These are phyloP conservation scores for Lantana camara DNA, from an alignment of 257 asterid species.

Conservation along the genomic window DNA sequence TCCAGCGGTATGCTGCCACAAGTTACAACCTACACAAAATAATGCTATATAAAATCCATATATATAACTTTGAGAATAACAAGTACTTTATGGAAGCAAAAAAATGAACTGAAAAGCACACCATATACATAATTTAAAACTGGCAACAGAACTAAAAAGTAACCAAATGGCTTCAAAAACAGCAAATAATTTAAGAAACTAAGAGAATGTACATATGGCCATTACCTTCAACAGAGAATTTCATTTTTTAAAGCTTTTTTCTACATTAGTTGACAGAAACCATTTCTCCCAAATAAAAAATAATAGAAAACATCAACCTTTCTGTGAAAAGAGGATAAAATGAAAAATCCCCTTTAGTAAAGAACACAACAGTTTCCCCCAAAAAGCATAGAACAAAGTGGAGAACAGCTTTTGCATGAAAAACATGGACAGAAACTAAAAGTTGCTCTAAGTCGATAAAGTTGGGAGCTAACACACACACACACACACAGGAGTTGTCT, in stretches of 20 bases:
- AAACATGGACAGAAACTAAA: neutral
- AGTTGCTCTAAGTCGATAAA: neutral
- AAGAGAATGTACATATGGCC: neutral
- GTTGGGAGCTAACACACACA: neutral
- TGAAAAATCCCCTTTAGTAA: neutral
- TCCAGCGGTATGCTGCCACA: slow-evolving; percentile 98
- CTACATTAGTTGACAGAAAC: too few species aligned
- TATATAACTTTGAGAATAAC: slow-evolving; percentile 8
- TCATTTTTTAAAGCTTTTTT: slow-evolving; percentile 3
- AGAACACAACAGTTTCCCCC: neutral
- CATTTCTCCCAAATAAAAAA: neutral
- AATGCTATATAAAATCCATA: slow-evolving; percentile 1
- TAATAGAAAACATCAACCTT: too few species aligned
- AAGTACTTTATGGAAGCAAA: slow-evolving; percentile 6
- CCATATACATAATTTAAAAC: neutral
- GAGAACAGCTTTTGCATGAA: neutral
- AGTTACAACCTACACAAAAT: slow-evolving; percentile 73
- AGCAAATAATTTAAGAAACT: neutral
- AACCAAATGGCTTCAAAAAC: slow-evolving; percentile 19
- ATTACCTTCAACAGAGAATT: slow-evolving; percentile 5
- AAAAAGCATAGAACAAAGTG: neutral
- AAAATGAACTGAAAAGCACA: neutral
- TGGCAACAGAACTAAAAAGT: neutral
- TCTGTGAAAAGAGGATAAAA: neutral
- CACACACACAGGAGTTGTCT: neutral